A percentile compares a stretch with the other conserved stretches of the same genome.
Conservation (phyloP, 352 stramenopile species). For the Pythium utonaiense region DNA sequence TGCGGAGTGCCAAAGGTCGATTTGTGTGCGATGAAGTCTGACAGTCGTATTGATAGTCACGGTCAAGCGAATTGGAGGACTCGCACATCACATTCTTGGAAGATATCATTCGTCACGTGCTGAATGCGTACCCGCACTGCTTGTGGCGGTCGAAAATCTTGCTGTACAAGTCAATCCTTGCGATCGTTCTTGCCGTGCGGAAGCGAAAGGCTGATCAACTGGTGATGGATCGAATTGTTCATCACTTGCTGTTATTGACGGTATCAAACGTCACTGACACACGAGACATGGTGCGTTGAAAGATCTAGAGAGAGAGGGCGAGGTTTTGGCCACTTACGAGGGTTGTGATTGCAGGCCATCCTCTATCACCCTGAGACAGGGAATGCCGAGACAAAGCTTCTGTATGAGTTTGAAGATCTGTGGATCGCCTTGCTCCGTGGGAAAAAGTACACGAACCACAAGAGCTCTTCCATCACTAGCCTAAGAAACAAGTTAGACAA, state of each 20-base stretch:
- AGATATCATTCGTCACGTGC: constrained; percentile 53
- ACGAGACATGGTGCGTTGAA: constrained; percentile 33
- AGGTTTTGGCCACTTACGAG: neutral
- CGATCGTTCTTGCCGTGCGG: constrained; percentile 38
- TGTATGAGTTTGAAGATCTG: constrained; percentile 76
- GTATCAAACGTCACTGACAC: constrained; percentile 58
- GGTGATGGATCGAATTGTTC: constrained; percentile 49
- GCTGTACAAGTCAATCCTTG: constrained; percentile 50
- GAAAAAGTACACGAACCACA: constrained; percentile 19
- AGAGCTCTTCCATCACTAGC: constrained; percentile 4
- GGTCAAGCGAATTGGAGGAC: constrained; percentile 30
- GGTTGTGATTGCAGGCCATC: constrained; percentile 25
- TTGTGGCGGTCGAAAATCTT: constrained; percentile 55
- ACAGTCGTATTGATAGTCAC: constrained; percentile 1
- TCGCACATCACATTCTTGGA: constrained; percentile 51
- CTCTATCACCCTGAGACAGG: constrained; percentile 80
- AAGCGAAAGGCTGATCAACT: constrained; percentile 33
- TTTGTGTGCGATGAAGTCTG: too few species aligned
- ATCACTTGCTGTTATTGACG: constrained; percentile 58
- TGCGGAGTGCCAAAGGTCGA: too few species aligned
- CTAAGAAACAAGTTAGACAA: constrained; percentile 5
- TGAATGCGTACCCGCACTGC: constrained; percentile 59
- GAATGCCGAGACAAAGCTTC: constrained; percentile 56
- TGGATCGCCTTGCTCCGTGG: constrained; percentile 50
- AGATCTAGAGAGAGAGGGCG: neutral